Conservation (phyloP, 2,329 filamentous ascomycete genomes). For the Sporothrix globosa region DNA sequence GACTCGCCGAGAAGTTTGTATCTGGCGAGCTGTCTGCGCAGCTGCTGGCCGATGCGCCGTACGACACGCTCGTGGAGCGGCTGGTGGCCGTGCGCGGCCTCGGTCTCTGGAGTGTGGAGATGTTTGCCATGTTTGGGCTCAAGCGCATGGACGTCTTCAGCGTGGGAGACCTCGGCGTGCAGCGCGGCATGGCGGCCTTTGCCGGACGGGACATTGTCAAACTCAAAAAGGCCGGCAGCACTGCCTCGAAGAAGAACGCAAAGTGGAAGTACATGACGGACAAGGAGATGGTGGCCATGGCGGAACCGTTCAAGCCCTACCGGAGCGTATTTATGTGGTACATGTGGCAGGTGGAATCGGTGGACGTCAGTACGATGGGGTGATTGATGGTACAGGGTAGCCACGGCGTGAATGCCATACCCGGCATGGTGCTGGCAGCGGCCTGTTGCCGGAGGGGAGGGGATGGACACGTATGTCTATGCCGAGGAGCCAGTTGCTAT, state of each 20-base stretch:
- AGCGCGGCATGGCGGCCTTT: constrained; percentile 90
- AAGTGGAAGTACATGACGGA: constrained; percentile 99
- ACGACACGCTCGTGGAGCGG: constrained; percentile 82
- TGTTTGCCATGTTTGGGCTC: constrained; percentile 96
- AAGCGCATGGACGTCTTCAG: constrained; percentile 95
- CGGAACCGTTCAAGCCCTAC: constrained; percentile 81
- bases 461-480: too few relatives aligned
- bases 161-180: constrained; percentile 88
- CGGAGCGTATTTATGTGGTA: constrained; percentile 97
- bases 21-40: constrained; percentile 73
- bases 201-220: constrained; percentile 80
- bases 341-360: constrained; percentile 87
- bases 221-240: constrained; percentile 63
- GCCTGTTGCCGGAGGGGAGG: too few relatives aligned
- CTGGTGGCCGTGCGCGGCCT: constrained; percentile 85
- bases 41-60: constrained; percentile 75
- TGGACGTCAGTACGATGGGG: constrained; percentile 68
- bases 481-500: too few relatives aligned
- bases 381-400: constrained; percentile 31
- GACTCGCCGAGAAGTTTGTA: constrained; percentile 79
- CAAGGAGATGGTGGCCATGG: constrained; percentile 83
- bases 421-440: too few relatives aligned
- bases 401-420: background rate
- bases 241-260: constrained; percentile 70
- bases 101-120: constrained; percentile 90